phyloP scores from a whole-genome alignment of 257 asterid genomes.

The Solanum ahanhuiri region DNA sequence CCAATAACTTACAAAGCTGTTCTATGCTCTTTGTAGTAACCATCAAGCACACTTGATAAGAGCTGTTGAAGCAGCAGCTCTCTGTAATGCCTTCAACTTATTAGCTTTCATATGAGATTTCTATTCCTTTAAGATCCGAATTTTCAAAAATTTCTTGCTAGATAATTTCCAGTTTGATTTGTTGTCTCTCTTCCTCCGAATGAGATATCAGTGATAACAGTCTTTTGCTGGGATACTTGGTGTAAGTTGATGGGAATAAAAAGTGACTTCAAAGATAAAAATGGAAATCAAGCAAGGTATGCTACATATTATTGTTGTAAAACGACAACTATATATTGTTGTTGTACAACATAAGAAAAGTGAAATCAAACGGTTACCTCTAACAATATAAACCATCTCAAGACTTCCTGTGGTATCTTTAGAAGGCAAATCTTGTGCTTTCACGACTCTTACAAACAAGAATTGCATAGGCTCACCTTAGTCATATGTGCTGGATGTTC shows the following conservation, averaged over 20 bases:
- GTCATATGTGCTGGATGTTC: conserved; percentile 51
- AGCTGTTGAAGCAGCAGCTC: too few species aligned
- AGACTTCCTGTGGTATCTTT: too few species aligned
- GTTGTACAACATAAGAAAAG: neutral
- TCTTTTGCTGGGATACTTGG: neutral
- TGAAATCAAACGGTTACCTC: neutral
- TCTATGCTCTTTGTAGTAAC: neutral
- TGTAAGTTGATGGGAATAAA: neutral
- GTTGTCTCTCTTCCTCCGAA: too few species aligned
- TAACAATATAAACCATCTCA: too few species aligned
- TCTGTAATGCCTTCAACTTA: too few species aligned
- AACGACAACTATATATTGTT: neutral
- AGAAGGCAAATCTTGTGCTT: too few species aligned
- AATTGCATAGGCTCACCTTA: conserved; percentile 89
- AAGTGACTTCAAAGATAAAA: neutral
- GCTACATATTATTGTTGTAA: neutral
- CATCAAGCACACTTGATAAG: neutral
- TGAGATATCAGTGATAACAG: too few species aligned
- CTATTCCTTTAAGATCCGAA: too few species aligned
- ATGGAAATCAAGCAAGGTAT: neutral
- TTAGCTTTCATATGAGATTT: too few species aligned
- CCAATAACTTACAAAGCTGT: neutral
- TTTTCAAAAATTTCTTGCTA: too few species aligned
- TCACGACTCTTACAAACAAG: conserved; percentile 22
- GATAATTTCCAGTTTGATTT: too few species aligned